phyloP scores from a whole-genome alignment of 2,329 filamentous ascomycete genomes.

The Aspergillus persii region DNA sequence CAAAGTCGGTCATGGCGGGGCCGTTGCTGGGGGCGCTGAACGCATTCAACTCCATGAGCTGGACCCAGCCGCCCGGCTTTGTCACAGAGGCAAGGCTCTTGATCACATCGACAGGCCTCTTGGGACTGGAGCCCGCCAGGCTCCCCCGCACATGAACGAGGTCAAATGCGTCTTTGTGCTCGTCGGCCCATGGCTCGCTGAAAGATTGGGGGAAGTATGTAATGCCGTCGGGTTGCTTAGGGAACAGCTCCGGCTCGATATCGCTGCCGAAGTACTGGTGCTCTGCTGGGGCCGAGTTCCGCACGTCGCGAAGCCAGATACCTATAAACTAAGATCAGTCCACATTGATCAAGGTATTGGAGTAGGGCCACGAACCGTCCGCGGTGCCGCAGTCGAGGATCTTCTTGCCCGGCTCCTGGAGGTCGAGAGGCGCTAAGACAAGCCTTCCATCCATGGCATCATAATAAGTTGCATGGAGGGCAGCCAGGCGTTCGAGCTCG shows the following conservation, averaged over 20 bases:
- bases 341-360: not conserved
- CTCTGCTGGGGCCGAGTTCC: not conserved
- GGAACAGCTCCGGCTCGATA: conserved; percentile 4
- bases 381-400: conserved; percentile 7
- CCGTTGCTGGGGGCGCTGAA: conserved; percentile 4
- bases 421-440: conserved; percentile 3
- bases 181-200: conserved; percentile 3
- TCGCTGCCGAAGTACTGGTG: conserved; percentile 6
- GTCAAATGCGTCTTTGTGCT: conserved; percentile 1
- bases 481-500: conserved; percentile 6
- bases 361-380: not conserved
- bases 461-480: not conserved
- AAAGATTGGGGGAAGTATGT: conserved; percentile 4
- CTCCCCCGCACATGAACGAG: conserved; percentile 4
- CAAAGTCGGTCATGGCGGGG: conserved; percentile 7
- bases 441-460: conserved; percentile 6
- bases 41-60: conserved; percentile 7
- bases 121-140: conserved; percentile 3
- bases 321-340: conserved; percentile 3
- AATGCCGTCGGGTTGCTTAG: conserved; percentile 3
- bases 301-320: conserved; percentile 6
- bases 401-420: conserved; percentile 6
- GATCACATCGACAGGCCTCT: conserved; percentile 1
- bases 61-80: conserved; percentile 6
- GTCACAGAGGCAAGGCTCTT: not conserved